These are phyloP conservation scores for Crataegus laevigata DNA, from an alignment of 306 rosid genomes.

Conservation along the genomic window DNA sequence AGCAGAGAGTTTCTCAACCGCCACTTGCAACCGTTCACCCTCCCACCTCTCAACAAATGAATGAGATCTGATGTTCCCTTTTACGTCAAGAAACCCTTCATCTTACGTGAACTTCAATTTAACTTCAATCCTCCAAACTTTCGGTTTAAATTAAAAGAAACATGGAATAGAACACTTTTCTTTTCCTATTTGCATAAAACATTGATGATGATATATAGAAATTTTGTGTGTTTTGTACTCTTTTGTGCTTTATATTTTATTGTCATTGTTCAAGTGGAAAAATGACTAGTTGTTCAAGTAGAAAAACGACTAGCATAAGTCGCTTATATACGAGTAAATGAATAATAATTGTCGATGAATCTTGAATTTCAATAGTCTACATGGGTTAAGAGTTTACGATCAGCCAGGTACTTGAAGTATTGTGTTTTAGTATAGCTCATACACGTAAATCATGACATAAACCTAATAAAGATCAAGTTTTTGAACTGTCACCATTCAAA, in stretches of 20 bases:
- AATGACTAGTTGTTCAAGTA: background rate
- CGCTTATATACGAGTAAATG: background rate
- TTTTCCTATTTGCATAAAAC: background rate
- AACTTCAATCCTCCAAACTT: conserved; percentile 17
- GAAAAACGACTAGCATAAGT: background rate
- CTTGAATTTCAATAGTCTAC: background rate
- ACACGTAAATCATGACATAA: background rate
- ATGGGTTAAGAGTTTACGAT: background rate
- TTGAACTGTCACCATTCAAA: no score
- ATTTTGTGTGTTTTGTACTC: background rate
- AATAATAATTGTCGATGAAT: background rate
- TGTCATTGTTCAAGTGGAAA: background rate
- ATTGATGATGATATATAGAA: background rate
- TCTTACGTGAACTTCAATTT: conserved; percentile 44
- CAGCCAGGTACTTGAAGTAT: no score
- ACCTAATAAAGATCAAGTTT: background rate
- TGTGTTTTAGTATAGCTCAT: background rate
- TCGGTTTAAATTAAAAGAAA: background rate
- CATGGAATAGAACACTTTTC: background rate
- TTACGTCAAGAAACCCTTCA: conserved; percentile 48
- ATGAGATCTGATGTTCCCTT: conserved; percentile 44
- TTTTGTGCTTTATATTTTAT: background rate
- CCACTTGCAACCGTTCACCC: background rate
- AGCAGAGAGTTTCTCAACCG: background rate
- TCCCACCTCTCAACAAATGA: background rate